Percentiles rank a stretch among this genome's conserved stretches.
phyloP scores from a whole-genome alignment of 2,329 filamentous ascomycete genomes.

The Aureobasidium sp. region DNA sequence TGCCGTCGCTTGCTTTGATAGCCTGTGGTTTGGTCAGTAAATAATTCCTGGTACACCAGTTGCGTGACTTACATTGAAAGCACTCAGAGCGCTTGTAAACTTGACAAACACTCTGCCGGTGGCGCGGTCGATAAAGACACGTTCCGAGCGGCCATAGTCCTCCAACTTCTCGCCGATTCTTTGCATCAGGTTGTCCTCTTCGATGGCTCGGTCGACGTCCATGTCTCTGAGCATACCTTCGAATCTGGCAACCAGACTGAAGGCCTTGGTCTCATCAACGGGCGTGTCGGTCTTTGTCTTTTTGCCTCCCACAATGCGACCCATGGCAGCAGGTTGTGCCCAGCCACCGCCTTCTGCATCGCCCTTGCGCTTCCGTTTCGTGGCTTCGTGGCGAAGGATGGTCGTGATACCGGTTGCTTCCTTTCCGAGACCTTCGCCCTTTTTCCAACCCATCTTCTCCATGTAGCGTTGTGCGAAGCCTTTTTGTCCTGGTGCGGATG shows the following conservation, averaged over 20 bases:
- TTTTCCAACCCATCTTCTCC: slow-evolving; percentile 87
- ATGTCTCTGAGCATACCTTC: slow-evolving; percentile 80
- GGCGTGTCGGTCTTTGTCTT: slow-evolving; percentile 36
- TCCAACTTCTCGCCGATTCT: slow-evolving; percentile 93
- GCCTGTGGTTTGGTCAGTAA: slow-evolving; percentile 45
- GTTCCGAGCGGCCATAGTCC: slow-evolving; percentile 40
- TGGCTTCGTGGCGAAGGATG: slow-evolving; percentile 72
- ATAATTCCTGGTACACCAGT: background rate
- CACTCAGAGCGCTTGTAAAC: slow-evolving; percentile 78
- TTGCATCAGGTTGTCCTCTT: slow-evolving; percentile 63
- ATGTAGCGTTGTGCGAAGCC: slow-evolving; percentile 84
- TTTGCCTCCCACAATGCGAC: slow-evolving; percentile 73
- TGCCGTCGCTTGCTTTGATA: slow-evolving; percentile 79
- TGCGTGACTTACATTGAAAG: slow-evolving; percentile 58
- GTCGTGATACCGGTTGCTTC: slow-evolving; percentile 74
- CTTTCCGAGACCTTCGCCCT: slow-evolving; percentile 79
- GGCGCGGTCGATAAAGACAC: slow-evolving; percentile 49
- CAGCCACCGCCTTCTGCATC: slow-evolving; percentile 74
- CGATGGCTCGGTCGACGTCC: slow-evolving; percentile 70
- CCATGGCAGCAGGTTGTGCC: slow-evolving; percentile 56
- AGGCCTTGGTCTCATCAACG: slow-evolving; percentile 27
- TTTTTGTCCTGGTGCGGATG: slow-evolving; percentile 65
- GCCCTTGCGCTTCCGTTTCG: slow-evolving; percentile 71
- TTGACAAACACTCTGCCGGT: slow-evolving; percentile 70
- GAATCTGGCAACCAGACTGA: slow-evolving; percentile 68